Evolutionary conservation across 768 basidiomycete species (phyloP).

Genomic region (Pisolithus marmoratus): DNA sequence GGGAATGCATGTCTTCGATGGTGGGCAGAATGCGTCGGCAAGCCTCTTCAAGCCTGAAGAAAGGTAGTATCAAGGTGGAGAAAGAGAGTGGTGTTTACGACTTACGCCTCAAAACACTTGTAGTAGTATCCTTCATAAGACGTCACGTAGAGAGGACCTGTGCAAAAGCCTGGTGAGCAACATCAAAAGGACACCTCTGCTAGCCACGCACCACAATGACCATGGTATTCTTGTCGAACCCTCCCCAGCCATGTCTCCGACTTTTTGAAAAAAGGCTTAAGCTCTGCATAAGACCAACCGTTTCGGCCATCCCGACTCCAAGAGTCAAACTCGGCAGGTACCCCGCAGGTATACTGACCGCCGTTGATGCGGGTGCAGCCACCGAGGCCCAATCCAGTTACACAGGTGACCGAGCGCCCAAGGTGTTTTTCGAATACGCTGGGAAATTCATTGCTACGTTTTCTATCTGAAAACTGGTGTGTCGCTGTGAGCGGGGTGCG

Average conservation of each 20-base stretch:
- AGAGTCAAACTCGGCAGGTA: conserved; percentile 26
- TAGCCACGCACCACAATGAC: neutral
- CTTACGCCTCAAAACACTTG: conserved; percentile 1
- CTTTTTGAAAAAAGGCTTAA: conserved; percentile 30
- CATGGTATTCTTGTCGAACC: neutral
- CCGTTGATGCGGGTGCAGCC: conserved; percentile 44
- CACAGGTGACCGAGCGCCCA: neutral
- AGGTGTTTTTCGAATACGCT: neutral
- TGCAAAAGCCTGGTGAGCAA: too few relatives aligned
- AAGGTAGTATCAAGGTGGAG: neutral
- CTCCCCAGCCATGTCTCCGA: conserved; percentile 20
- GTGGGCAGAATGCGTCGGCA: neutral
- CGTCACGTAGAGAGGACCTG: neutral
- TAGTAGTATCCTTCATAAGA: conserved; percentile 2
- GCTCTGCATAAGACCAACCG: conserved; percentile 32
- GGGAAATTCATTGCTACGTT: neutral
- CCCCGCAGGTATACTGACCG: conserved; percentile 27
- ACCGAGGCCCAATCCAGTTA: conserved; percentile 33
- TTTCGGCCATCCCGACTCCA: conserved; percentile 24
- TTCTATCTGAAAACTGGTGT: conserved; percentile 11
- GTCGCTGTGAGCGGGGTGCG: conserved; percentile 16
- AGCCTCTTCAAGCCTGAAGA: neutral
- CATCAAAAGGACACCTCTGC: neutral
- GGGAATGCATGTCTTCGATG: conserved; percentile 2
- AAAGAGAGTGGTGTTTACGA: neutral